Evolutionary conservation across 2,329 filamentous ascomycete species (phyloP), one percentile per base, ranked within the genome.

Genomic region (Trichoderma gracile): DNA sequence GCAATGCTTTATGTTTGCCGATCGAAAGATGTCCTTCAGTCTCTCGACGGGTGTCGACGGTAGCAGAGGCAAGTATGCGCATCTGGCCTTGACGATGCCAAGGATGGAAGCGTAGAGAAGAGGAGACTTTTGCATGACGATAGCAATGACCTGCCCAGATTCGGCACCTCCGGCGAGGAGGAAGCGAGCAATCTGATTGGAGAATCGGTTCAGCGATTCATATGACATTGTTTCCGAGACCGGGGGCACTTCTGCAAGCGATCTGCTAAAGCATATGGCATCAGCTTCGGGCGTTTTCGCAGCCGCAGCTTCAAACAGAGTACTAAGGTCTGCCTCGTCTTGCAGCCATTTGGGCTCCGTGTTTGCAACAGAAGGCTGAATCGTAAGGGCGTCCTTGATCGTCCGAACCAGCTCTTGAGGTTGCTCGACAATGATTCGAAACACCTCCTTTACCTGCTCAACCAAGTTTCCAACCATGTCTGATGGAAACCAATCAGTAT

Each of bases 41-140:
- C 91, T 82, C 10, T 86, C 81, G 0, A 72, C 23, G 0, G 92
- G 91, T 0, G 88, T 90, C n/a, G 84, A 86, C 0, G 91, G 89
- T 0, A 91, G 81, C 4, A 96, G 80, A 0, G 92, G 92, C n/a
- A 96, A 77, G 71, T 96, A 95, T 8, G 88, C 91, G 70, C 87
- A 88, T 9, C 92, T 91, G 5, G 86, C 79, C 71, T 96, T 96
- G 38, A 92, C 75, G 23, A 89, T 83, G 1, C 86, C 92, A 33
- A 97, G 79, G 27, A 96, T 91, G 0, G 87, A 82, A 30, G 88
- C 80, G 71, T 96, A 96, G 0, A 96, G 77, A 27, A 86, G 75
- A 1, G 86, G 74, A 0, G 89, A 93, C 72, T 95, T 96, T 23
- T 93, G 85, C 84, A 96, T 88, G 52, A 89, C 80, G 50, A 96